These are phyloP conservation scores for Symmetrospora coprosmae DNA, from an alignment of 768 basidiomycete genomes.

Conservation along the genomic window DNA sequence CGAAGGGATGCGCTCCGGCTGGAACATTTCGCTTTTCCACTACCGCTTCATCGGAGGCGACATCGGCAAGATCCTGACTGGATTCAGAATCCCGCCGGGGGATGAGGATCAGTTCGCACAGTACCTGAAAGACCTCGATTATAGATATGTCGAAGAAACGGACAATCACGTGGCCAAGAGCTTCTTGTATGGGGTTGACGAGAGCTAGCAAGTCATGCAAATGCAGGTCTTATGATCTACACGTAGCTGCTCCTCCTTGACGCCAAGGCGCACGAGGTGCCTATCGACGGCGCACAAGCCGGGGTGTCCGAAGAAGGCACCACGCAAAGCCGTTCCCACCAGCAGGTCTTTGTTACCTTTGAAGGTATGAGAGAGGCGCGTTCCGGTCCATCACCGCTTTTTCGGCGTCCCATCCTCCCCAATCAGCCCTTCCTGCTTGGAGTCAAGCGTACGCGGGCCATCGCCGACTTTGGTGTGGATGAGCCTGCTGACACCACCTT, in stretches of 20 bases:
- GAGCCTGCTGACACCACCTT: slow-evolving; percentile 69
- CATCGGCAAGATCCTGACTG: slow-evolving; percentile 80
- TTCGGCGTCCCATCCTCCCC: slow-evolving; percentile 56
- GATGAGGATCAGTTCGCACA: slow-evolving; percentile 55
- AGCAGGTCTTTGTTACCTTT: too few relatives aligned
- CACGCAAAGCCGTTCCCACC: too few relatives aligned
- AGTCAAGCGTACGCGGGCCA: slow-evolving; percentile 56
- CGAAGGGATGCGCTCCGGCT: slow-evolving; percentile 59
- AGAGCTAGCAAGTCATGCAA: too few relatives aligned
- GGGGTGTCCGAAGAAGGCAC: too few relatives aligned
- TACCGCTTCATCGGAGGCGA: slow-evolving; percentile 97
- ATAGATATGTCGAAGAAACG: slow-evolving; percentile 84
- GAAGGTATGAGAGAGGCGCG: background rate
- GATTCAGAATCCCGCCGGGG: slow-evolving; percentile 69
- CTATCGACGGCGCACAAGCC: too few relatives aligned
- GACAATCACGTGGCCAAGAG: slow-evolving; percentile 63
- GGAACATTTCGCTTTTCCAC: slow-evolving; percentile 95
- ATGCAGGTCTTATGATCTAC: too few relatives aligned
- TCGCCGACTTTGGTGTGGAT: slow-evolving; percentile 90
- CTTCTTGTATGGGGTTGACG: slow-evolving; percentile 30
- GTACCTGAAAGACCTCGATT: slow-evolving; percentile 66
- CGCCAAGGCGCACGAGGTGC: too few relatives aligned
- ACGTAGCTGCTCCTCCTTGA: too few relatives aligned
- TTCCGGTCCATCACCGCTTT: background rate
- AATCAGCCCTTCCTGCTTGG: slow-evolving; percentile 55